Conservation (phyloP, 1,284 basidiomycete genomes). For the Wallemia hederae region DNA sequence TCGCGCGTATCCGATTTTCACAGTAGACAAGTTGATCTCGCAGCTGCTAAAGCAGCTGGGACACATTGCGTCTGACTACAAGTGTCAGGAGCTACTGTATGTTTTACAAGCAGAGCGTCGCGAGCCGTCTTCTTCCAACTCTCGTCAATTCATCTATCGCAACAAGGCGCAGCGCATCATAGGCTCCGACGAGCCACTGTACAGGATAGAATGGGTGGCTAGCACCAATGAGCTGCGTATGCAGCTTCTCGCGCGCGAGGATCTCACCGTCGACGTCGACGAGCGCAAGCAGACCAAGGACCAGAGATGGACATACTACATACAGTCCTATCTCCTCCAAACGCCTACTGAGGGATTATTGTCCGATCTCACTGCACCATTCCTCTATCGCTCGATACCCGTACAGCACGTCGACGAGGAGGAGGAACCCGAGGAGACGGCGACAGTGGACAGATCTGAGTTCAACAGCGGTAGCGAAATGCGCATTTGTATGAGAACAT, state of each 20-base stretch:
- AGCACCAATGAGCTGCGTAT: conserved; percentile 6
- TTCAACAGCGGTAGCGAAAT: conserved; percentile 9
- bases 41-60: conserved; percentile 9
- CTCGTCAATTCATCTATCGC: conserved; percentile 10
- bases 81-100: conserved; percentile 13
- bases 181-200: conserved; percentile 12
- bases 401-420: not conserved
- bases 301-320: conserved; percentile 11
- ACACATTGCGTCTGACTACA: conserved; percentile 11
- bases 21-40: conserved; percentile 15
- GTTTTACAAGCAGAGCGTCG: not conserved
- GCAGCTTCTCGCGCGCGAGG: conserved; percentile 13
- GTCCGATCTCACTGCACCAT: not conserved
- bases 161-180: conserved; percentile 8
- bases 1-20: conserved; percentile 32
- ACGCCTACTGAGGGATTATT: conserved; percentile 8
- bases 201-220: conserved; percentile 12
- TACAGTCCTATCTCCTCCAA: conserved; percentile 9
- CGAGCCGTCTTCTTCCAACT: conserved; percentile 6
- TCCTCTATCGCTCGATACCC: not conserved
- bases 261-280: conserved; percentile 10
- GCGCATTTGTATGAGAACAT: conserved; percentile 18
- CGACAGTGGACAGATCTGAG: not conserved
- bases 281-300: conserved; percentile 6
- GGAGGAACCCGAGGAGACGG: conserved; percentile 1